Conservation (phyloP, 139 green algal genomes). For the Spirogloea muscicola region DNA sequence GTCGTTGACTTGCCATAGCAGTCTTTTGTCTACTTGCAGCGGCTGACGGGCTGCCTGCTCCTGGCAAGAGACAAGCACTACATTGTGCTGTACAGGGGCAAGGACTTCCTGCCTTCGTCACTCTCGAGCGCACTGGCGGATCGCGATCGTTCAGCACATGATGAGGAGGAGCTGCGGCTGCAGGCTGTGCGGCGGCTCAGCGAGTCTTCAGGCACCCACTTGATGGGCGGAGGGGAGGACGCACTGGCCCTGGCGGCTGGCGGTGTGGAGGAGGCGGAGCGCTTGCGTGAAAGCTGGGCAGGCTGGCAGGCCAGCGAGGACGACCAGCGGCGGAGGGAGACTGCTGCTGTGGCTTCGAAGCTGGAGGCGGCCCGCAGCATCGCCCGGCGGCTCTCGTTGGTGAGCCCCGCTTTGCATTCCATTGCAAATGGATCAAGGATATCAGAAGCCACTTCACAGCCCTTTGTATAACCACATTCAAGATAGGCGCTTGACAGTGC, state of each 20-base stretch:
- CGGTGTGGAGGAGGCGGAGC: not conserved
- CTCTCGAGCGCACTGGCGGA: conserved; percentile 1
- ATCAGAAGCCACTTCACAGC: too few relatives aligned
- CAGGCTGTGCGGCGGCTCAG: not conserved
- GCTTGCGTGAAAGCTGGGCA: not conserved
- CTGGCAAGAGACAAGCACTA: conserved; percentile 33
- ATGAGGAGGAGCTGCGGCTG: conserved; percentile 13
- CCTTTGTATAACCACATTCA: too few relatives aligned
- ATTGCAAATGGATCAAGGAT: too few relatives aligned
- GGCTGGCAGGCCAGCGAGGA: not conserved
- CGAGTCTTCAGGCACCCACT: not conserved
- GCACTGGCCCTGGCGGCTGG: not conserved
- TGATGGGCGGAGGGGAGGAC: not conserved
- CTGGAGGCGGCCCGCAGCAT: not conserved
- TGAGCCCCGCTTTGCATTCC: too few relatives aligned
- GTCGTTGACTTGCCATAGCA: too few relatives aligned
- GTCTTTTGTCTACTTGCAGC: conserved; percentile 1
- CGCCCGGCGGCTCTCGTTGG: conserved; percentile 10
- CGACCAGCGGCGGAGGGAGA: not conserved
- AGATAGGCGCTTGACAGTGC: too few relatives aligned
- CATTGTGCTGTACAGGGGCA: conserved; percentile 37
- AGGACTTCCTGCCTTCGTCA: conserved; percentile 32
- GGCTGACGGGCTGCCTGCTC: conserved; percentile 26
- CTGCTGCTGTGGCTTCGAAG: not conserved
- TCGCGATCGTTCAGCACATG: conserved; percentile 3